Conservation (phyloP, 1,139 yeast species). For the Nakaseomyces kungkrabaensis region DNA sequence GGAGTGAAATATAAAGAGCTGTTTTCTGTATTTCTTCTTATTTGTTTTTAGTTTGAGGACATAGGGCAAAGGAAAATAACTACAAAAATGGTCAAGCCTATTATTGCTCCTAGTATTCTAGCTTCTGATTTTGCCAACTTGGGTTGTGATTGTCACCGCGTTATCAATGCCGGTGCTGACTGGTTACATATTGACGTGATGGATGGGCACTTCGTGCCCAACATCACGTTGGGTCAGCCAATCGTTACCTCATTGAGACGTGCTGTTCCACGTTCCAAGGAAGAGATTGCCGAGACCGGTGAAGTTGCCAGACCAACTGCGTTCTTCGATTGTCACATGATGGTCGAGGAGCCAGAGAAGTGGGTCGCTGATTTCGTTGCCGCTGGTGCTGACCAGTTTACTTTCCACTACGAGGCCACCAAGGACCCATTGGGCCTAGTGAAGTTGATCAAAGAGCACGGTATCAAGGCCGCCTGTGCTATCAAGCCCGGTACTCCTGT, state of each 20-base stretch:
- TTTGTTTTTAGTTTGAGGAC: too few species aligned
- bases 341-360: slow-evolving; percentile 89
- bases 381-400: slow-evolving; percentile 93
- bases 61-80: too few species aligned
- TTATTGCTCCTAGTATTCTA: slow-evolving; percentile 91
- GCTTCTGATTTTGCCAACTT: slow-evolving; percentile 90
- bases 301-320: slow-evolving; percentile 33
- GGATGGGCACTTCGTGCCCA: slow-evolving; percentile 99
- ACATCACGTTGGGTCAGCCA: slow-evolving; percentile 89
- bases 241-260: slow-evolving; percentile 71
- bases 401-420: slow-evolving; percentile 94
- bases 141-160: slow-evolving; percentile 77
- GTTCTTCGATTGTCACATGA: slow-evolving; percentile 98
- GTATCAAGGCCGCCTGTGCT: slow-evolving; percentile 94
- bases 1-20: too few species aligned
- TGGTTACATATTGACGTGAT: slow-evolving; percentile 97
- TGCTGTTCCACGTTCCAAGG: slow-evolving; percentile 55
- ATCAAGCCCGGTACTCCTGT: slow-evolving; percentile 91
- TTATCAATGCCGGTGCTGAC: slow-evolving; percentile 71
- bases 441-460: slow-evolving; percentile 60
- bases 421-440: slow-evolving; percentile 68
- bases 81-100: slow-evolving; percentile 55
- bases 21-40: too few species aligned
- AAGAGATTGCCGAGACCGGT: slow-evolving; percentile 24
- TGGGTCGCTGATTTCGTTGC: slow-evolving; percentile 92